Conservation (phyloP, 805 yeast genomes). For the Clavispora santaluciae region DNA sequence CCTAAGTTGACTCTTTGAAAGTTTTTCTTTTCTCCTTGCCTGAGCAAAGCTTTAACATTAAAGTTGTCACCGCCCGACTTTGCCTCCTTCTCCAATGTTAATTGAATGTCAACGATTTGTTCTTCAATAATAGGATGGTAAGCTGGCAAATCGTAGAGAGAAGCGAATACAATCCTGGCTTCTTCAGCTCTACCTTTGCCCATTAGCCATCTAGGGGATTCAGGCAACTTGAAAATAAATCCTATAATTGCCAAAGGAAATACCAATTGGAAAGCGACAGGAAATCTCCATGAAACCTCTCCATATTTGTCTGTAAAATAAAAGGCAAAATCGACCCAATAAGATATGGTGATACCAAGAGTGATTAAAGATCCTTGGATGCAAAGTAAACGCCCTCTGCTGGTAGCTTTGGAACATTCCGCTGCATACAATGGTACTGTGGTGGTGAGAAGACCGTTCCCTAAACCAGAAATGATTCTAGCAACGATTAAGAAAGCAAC, state of each 20-base stretch:
- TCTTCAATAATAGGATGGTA: slow-evolving; percentile 18
- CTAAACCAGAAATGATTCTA: slow-evolving; percentile 29
- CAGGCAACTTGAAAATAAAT: slow-evolving; percentile 28
- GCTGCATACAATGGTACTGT: slow-evolving; percentile 36
- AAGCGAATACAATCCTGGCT: slow-evolving; percentile 20
- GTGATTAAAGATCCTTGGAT: slow-evolving; percentile 28
- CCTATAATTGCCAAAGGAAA: slow-evolving; percentile 16
- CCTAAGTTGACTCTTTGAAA: slow-evolving; percentile 47
- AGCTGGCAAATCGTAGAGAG: slow-evolving; percentile 21
- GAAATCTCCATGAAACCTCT: slow-evolving; percentile 29
- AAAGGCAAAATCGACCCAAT: slow-evolving; percentile 34
- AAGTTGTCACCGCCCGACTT: slow-evolving; percentile 19
- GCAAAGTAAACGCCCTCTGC: slow-evolving; percentile 27
- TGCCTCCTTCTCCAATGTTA: slow-evolving; percentile 21
- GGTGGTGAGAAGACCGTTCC: slow-evolving; percentile 32
- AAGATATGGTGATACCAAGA: slow-evolving; percentile 26
- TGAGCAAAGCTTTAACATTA: slow-evolving; percentile 25
- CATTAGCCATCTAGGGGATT: slow-evolving; percentile 43
- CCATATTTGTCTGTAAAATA: slow-evolving; percentile 22
- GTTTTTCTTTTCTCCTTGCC: slow-evolving; percentile 40
- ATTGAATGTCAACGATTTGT: slow-evolving; percentile 24
- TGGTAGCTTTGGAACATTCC: slow-evolving; percentile 30
- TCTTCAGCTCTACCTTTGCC: slow-evolving; percentile 24
- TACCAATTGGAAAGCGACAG: slow-evolving; percentile 27
- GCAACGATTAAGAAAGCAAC: slow-evolving; percentile 27